phyloP scores from a whole-genome alignment of 2,329 filamentous ascomycete genomes.

The Colletotrichum liriopes region DNA sequence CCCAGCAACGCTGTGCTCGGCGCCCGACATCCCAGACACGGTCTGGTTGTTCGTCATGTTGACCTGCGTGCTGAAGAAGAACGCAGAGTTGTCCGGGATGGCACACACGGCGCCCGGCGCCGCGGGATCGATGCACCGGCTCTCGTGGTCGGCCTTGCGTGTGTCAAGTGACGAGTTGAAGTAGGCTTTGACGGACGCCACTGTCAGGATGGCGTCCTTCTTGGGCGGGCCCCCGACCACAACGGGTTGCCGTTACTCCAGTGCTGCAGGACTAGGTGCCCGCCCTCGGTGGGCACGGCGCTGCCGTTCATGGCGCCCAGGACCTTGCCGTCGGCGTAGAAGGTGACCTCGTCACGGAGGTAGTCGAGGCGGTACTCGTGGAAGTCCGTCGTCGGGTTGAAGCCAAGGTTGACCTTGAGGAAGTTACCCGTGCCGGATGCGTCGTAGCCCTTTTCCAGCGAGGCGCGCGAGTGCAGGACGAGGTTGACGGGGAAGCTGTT shows the following conservation, averaged over 20 bases:
- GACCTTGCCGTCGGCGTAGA: conserved; percentile 76
- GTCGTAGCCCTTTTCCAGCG: conserved; percentile 73
- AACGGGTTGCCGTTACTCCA: conserved; percentile 82
- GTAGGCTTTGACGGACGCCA: conserved; percentile 83
- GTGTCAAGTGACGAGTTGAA: conserved; percentile 77
- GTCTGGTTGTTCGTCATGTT: conserved; percentile 67
- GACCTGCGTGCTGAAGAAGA: conserved; percentile 65
- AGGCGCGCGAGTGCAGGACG: conserved; percentile 79
- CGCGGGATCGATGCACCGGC: conserved; percentile 56
- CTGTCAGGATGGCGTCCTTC: conserved; percentile 73
- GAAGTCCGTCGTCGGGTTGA: conserved; percentile 75
- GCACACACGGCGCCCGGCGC: conserved; percentile 61
- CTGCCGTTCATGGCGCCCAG: conserved; percentile 71
- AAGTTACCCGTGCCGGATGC: conserved; percentile 74
- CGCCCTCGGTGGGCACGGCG: conserved; percentile 72
- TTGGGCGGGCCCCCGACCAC: conserved; percentile 82
- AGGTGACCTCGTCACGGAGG: conserved; percentile 72
- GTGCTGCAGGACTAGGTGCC: conserved; percentile 80
- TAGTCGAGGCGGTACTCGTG: conserved; percentile 90
- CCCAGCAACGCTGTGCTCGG: not conserved
- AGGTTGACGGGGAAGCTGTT: conserved; percentile 76
- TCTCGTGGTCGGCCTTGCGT: conserved; percentile 56
- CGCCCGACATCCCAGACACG: conserved; percentile 46
- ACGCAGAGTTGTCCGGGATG: conserved; percentile 64
- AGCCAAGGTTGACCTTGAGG: conserved; percentile 71